Conservation (phyloP, 257 asterid genomes). For the Echites panduratus region DNA sequence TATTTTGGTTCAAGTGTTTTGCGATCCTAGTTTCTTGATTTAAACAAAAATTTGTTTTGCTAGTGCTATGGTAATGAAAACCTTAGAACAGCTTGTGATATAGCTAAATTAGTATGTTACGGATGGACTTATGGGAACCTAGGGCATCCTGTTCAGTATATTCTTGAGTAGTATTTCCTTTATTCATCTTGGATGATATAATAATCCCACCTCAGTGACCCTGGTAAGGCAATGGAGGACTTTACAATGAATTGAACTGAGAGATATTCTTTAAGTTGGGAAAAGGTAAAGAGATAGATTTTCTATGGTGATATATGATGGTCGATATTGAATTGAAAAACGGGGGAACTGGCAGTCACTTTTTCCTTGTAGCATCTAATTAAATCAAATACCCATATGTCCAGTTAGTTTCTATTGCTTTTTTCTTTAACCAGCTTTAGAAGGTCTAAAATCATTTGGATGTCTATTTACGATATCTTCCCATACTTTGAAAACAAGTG, state of each 20-base stretch:
- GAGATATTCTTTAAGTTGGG: not conserved
- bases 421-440: conserved; percentile 28
- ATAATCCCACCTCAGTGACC: not conserved
- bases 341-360: not conserved
- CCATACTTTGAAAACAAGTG: conserved; percentile 27
- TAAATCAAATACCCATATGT: conserved; percentile 12
- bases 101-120: not conserved
- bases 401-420: conserved; percentile 24
- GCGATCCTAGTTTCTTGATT: not conserved
- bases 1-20: not conserved
- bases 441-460: conserved; percentile 42
- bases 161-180: not conserved
- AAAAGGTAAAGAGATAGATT: not conserved
- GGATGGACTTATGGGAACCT: not conserved
- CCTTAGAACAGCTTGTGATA: not conserved
- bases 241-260: not conserved
- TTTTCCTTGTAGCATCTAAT: not conserved
- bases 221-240: not conserved
- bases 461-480: conserved; percentile 24
- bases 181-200: not conserved
- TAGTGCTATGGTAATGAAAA: not conserved
- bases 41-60: not conserved
- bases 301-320: not conserved
- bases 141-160: not conserved
- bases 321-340: not conserved